phyloP scores from a whole-genome alignment of 2,329 filamentous ascomycete species.

The Penicillium aurantiogriseum region DNA sequence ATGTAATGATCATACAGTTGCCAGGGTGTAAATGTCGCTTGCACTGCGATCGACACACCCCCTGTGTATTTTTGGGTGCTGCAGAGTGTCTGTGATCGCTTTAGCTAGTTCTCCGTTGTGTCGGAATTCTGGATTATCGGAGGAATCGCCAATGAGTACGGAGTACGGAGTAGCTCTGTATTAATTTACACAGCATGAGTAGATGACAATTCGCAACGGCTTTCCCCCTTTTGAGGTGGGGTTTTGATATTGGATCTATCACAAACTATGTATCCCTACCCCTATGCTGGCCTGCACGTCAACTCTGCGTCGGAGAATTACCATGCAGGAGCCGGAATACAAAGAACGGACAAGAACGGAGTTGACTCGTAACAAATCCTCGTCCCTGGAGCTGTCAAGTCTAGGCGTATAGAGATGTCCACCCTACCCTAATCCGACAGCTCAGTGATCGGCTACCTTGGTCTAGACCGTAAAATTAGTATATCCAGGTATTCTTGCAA shows the following conservation, averaged over 20 bases:
- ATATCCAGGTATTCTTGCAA: not conserved
- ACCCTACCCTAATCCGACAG: not conserved
- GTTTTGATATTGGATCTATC: constrained; percentile 8
- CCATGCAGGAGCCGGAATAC: not conserved
- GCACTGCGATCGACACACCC: constrained; percentile 2
- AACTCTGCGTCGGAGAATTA: not conserved
- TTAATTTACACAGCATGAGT: not conserved
- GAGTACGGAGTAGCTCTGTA: not conserved
- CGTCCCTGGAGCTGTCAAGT: not conserved
- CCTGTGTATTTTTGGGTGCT: not conserved
- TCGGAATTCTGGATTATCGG: not conserved
- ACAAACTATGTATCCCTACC: not conserved
- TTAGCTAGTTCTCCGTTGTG: not conserved
- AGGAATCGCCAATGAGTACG: not conserved
- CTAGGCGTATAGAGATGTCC: not conserved
- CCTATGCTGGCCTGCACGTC: not conserved
- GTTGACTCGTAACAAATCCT: not conserved
- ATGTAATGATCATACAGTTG: not conserved
- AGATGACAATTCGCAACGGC: not conserved
- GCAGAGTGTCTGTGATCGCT: not conserved
- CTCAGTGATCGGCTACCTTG: not conserved
- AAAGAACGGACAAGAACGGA: not conserved
- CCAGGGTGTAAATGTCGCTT: constrained; percentile 1
- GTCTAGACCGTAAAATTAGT: not conserved
- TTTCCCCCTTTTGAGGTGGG: not conserved